A percentile compares a stretch with the other conserved stretches of the same genome.
phyloP scores from a whole-genome alignment of 140 eudicot species.

The Oenanthe javanica region DNA sequence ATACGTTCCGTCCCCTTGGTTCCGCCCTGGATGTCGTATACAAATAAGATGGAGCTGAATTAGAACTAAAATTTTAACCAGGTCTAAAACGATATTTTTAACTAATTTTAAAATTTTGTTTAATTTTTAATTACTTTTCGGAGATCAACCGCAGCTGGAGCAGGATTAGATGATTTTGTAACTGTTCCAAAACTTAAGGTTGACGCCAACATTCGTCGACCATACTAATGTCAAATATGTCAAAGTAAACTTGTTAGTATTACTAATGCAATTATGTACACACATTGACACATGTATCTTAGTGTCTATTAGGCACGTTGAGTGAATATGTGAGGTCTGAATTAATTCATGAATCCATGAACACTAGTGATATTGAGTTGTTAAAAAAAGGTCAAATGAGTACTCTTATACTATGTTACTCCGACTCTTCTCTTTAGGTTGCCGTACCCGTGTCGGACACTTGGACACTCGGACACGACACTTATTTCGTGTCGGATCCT shows the following conservation, averaged over 20 bases:
- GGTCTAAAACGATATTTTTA: background rate
- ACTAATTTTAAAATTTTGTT: background rate
- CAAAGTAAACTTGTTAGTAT: background rate
- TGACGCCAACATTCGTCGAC: background rate
- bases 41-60: background rate
- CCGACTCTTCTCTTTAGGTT: no score
- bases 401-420: no score
- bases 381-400: background rate
- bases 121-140: background rate
- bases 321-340: slow-evolving; percentile 2
- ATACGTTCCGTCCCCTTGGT: no score
- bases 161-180: background rate
- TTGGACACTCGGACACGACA: no score
- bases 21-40: background rate
- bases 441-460: no score
- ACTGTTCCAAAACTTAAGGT: background rate
- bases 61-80: background rate
- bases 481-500: no score
- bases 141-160: background rate
- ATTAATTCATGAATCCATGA: background rate
- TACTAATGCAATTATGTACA: background rate
- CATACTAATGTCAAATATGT: background rate
- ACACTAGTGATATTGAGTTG: background rate
- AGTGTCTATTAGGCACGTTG: background rate
- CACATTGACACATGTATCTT: no score